Evolutionary conservation across 768 basidiomycete genomes (phyloP).

Genomic region (Pleurotus tuoliensis): DNA sequence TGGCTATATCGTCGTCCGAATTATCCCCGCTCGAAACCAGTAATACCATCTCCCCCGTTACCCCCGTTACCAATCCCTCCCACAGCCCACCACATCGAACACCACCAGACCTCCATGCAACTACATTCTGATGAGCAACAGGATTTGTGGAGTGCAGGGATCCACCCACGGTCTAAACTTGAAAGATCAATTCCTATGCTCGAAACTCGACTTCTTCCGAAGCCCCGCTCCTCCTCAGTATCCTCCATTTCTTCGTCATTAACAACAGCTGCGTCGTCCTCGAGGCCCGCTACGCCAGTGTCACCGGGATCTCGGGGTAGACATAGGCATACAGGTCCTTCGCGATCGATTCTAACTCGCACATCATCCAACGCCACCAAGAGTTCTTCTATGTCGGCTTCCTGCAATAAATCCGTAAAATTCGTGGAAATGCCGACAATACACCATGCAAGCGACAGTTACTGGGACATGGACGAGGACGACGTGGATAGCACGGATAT

Average conservation of each 20-base stretch:
- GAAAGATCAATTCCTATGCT: conserved; percentile 28
- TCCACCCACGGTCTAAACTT: conserved; percentile 31
- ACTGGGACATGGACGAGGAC: conserved; percentile 21
- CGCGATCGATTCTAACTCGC: conserved; percentile 46
- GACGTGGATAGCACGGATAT: conserved; percentile 7
- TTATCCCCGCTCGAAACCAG: conserved; percentile 23
- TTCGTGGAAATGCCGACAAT: conserved; percentile 66
- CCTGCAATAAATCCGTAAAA: conserved; percentile 54
- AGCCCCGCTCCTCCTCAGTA: conserved; percentile 22
- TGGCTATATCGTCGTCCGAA: conserved; percentile 47
- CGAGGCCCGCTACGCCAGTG: not conserved
- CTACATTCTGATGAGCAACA: conserved; percentile 7
- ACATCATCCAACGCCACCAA: conserved; percentile 34
- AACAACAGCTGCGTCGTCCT: conserved; percentile 1
- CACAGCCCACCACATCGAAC: conserved; percentile 23
- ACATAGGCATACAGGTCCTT: conserved; percentile 5
- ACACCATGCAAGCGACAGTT: conserved; percentile 38
- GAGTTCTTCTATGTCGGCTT: conserved; percentile 21
- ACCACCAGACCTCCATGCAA: conserved; percentile 8
- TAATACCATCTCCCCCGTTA: conserved; percentile 24
- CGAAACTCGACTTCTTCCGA: conserved; percentile 22
- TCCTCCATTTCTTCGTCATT: conserved; percentile 21
- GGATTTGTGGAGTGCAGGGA: conserved; percentile 34
- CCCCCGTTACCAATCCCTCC: conserved; percentile 19
- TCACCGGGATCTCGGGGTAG: not conserved